Evolutionary conservation across 1,284 basidiomycete genomes (phyloP).

Genomic region (Termitomyces sp.): DNA sequence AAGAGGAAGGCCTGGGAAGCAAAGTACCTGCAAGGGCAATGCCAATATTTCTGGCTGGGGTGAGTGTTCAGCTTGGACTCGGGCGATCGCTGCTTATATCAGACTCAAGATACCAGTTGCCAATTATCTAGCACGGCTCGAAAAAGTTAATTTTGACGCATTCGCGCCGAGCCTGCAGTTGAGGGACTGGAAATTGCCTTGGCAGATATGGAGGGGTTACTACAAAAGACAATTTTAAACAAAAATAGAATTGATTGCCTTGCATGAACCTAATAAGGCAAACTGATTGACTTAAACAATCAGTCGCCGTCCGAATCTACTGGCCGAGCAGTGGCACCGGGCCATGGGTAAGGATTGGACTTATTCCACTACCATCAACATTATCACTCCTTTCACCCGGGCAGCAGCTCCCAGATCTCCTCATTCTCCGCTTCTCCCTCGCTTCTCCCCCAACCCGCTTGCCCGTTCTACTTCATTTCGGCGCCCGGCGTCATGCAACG

Average conservation of each 20-base stretch:
- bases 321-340: conserved; percentile 16
- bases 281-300: conserved; percentile 38
- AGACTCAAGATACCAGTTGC: conserved; percentile 66
- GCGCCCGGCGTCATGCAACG: conserved; percentile 42
- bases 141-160: conserved; percentile 78
- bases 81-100: conserved; percentile 1
- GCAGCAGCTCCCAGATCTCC: conserved; percentile 4
- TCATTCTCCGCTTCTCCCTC: conserved; percentile 1
- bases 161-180: conserved; percentile 69
- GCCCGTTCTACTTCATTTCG: neutral
- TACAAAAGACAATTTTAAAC: conserved; percentile 53
- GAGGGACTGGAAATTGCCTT: conserved; percentile 84
- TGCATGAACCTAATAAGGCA: conserved; percentile 18
- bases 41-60: conserved; percentile 77
- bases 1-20: conserved; percentile 45
- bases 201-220: conserved; percentile 78
- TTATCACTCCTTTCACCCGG: conserved; percentile 4
- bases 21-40: conserved; percentile 62
- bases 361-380: conserved; percentile 21
- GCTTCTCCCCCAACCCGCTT: neutral
- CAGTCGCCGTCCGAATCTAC: conserved; percentile 36
- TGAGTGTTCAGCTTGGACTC: conserved; percentile 34
- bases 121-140: conserved; percentile 70
- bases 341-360: conserved; percentile 12
- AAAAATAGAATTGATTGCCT: conserved; percentile 15